Evolutionary conservation across 345 rosid species (phyloP).

Genomic region (Microthlaspi erraticum): DNA sequence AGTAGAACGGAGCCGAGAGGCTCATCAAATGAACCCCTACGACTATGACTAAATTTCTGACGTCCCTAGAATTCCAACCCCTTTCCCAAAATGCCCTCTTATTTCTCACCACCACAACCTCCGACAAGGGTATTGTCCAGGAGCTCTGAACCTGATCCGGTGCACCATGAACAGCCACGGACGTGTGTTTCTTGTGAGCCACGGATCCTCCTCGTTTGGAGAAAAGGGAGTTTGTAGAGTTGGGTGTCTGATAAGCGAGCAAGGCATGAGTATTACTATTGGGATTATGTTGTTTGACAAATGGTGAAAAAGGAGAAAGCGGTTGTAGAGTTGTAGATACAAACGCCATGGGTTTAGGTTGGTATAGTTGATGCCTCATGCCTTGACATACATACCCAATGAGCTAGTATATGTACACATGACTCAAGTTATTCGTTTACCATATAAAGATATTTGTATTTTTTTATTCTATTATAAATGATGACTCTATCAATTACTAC

Average conservation of each 20-base stretch:
- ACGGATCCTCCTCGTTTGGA: slow-evolving; percentile 7
- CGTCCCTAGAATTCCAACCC: slow-evolving; percentile 60
- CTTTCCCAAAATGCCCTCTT: slow-evolving; percentile 50
- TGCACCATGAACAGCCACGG: neutral
- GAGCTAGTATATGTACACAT: slow-evolving; percentile 3
- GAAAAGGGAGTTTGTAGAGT: neutral
- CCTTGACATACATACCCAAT: slow-evolving; percentile 5
- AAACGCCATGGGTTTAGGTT: slow-evolving; percentile 10
- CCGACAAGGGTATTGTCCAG: slow-evolving; percentile 16
- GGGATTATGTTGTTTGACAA: neutral
- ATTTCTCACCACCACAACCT: slow-evolving; percentile 47
- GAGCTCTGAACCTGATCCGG: slow-evolving; percentile 8
- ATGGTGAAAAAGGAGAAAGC: neutral
- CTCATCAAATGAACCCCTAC: slow-evolving; percentile 58
- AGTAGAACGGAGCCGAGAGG: slow-evolving; percentile 66
- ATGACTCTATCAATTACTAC: too few relatives aligned
- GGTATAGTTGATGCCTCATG: neutral
- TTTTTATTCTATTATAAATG: too few relatives aligned
- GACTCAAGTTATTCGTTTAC: too few relatives aligned
- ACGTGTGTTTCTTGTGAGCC: slow-evolving; percentile 2
- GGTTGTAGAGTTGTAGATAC: slow-evolving; percentile 1
- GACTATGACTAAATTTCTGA: slow-evolving; percentile 45
- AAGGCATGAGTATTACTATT: neutral
- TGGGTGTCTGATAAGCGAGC: neutral
- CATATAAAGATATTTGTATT: too few relatives aligned